phyloP scores from a whole-genome alignment of 2,329 filamentous ascomycete genomes.

The Diaporthe citri region DNA sequence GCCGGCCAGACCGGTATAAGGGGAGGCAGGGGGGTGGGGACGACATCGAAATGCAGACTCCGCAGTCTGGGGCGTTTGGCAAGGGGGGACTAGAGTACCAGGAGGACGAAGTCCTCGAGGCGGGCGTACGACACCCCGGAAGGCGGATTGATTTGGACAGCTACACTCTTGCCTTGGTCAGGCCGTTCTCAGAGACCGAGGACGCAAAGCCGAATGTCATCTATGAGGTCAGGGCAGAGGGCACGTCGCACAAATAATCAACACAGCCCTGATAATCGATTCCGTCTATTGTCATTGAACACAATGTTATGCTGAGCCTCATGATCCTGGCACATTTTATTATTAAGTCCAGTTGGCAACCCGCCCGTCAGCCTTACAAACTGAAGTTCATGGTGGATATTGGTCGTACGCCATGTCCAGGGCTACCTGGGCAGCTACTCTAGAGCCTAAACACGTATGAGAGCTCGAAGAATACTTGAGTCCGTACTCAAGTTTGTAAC shows the following conservation, averaged over 20 bases:
- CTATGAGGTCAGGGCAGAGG: slow-evolving; percentile 6
- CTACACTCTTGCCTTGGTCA: background rate
- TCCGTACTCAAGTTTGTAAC: too few relatives aligned
- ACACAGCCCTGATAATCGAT: too few relatives aligned
- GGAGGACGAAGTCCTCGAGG: slow-evolving; percentile 19
- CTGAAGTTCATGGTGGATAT: too few relatives aligned
- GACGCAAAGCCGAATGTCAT: background rate
- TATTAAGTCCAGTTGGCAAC: too few relatives aligned
- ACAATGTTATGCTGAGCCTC: too few relatives aligned
- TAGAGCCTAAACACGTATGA: background rate
- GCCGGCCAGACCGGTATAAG: background rate
- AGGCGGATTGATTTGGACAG: slow-evolving; percentile 3
- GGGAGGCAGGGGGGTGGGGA: background rate
- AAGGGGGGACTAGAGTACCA: background rate
- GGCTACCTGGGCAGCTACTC: too few relatives aligned
- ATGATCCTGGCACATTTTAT: background rate
- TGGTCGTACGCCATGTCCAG: background rate
- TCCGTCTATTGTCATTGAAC: too few relatives aligned
- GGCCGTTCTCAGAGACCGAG: background rate
- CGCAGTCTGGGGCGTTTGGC: background rate
- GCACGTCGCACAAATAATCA: background rate
- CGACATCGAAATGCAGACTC: background rate
- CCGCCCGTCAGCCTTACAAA: too few relatives aligned
- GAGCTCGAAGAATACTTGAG: background rate
- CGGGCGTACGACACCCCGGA: slow-evolving; percentile 1